Evolutionary conservation across 768 basidiomycete species (phyloP), one percentile per base, ranked within the genome.

Genomic region (Clitopilus hobsonii): DNA sequence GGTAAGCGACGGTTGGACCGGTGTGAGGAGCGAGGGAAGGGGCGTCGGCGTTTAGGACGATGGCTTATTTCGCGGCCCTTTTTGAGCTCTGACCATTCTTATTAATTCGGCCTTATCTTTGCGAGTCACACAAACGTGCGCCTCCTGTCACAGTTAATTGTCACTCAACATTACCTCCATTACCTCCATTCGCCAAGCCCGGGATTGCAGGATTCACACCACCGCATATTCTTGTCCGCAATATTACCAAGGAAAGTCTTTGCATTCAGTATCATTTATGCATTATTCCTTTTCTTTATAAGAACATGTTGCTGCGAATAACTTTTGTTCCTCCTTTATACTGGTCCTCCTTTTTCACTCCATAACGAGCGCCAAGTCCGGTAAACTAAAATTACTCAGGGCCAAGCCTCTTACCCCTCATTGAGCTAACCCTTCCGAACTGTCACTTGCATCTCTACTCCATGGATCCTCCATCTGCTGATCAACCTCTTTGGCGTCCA

Each of bases 401-500:
- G 32, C 32, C 32, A 36, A 36, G 32, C 32, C 32, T 36, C 32
- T 36, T 36, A n/a, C 8, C 32, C 32, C 32, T 36, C 32, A 36
- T 36, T 36, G 32, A n/a, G n/a, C n/a, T n/a, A n/a, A n/a, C 32
- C 32, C 41, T 16, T 45, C 18, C 22, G n/a, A 45, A 11, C 32
- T 45, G 41, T 45, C 41, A 45, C 41, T 45, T 26, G 32, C 41
- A 23, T 50, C 30, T 47, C 11, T 24, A 24, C 27, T 48, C 58
- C 51, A 61, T 59, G 59, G 49, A 55, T 16, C 51, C 57, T 29
- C 14, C 55, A 30, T 53, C 28, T 53, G 54, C 56, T 51, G 63
- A 69, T 52, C 54, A 58, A 28, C 73, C 75, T 57, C 71, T 83
- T 23, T 82, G 77, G 59, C 64, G 58, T 28, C 84, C 85, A 6